Evolutionary conservation across 495 filamentous ascomycete species (phyloP).

Genomic region (Daldinia concentrica): DNA sequence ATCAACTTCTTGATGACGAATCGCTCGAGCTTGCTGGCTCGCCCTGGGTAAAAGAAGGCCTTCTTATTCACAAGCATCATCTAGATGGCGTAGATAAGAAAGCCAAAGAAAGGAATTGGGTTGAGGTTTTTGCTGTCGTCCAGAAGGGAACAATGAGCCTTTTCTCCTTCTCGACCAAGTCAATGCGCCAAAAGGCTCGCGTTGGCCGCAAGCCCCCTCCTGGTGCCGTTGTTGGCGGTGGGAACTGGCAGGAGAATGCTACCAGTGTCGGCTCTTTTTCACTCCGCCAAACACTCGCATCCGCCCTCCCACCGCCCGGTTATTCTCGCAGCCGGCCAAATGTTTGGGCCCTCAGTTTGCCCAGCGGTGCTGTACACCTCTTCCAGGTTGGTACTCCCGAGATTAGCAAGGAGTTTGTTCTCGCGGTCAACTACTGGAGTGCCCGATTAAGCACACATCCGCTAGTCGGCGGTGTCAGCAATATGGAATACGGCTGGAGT

Average conservation of each 20-base stretch:
- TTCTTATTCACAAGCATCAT: constrained; percentile 95
- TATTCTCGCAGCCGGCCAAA: constrained; percentile 91
- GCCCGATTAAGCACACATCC: constrained; percentile 93
- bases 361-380: constrained; percentile 92
- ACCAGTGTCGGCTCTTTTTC: constrained; percentile 87
- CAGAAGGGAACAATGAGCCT: constrained; percentile 95
- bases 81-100: constrained; percentile 88
- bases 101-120: constrained; percentile 92
- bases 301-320: constrained; percentile 85
- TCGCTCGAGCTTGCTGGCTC: constrained; percentile 87
- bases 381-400: constrained; percentile 97
- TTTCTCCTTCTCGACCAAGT: constrained; percentile 89
- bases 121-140: constrained; percentile 96
- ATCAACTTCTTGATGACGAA: constrained; percentile 87
- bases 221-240: constrained; percentile 76
- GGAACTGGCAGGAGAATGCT: constrained; percentile 96
- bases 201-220: constrained; percentile 57
- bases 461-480: constrained; percentile 89
- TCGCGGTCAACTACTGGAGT: constrained; percentile 97
- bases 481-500: constrained; percentile 97
- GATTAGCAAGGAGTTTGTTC: constrained; percentile 93
- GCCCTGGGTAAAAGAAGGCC: constrained; percentile 97
- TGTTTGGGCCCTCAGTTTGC: constrained; percentile 94
- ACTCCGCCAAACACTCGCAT: constrained; percentile 91
- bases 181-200: constrained; percentile 69